Conservation (phyloP, 2,329 filamentous ascomycete genomes). For the Ceratocystiopsis sp. region DNA sequence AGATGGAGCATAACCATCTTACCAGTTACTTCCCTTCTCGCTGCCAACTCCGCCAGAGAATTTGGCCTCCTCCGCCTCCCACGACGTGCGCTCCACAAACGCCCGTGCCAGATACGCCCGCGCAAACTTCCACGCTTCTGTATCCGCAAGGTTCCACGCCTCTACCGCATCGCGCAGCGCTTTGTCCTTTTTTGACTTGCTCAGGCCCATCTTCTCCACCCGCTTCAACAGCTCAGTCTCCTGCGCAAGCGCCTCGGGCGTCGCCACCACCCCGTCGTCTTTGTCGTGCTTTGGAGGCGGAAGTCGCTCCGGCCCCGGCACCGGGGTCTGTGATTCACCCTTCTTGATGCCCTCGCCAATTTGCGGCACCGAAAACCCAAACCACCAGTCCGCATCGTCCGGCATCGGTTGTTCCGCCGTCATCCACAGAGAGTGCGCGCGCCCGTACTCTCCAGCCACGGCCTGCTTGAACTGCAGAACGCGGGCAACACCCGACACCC, state of each 20-base stretch:
- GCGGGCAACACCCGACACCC: conserved; percentile 45
- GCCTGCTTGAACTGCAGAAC: conserved; percentile 65
- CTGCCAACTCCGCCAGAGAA: conserved; percentile 45
- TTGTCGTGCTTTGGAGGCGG: conserved; percentile 31
- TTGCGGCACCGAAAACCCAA: conserved; percentile 67
- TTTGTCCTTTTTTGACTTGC: conserved; percentile 25
- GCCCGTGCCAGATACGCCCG: conserved; percentile 48
- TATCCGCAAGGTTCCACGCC: conserved; percentile 54
- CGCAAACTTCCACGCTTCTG: conserved; percentile 62
- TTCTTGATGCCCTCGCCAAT: conserved; percentile 26
- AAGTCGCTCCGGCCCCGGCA: conserved; percentile 38
- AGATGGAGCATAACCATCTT: neutral
- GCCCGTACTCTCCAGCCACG: conserved; percentile 51
- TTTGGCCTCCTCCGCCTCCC: conserved; percentile 52
- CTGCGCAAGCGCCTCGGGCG: conserved; percentile 31
- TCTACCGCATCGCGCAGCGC: conserved; percentile 38
- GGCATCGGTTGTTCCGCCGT: conserved; percentile 49
- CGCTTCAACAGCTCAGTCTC: conserved; percentile 36
- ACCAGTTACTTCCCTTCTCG: conserved; percentile 21
- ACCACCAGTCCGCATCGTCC: conserved; percentile 69
- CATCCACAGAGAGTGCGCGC: conserved; percentile 60
- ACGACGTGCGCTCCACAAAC: conserved; percentile 44
- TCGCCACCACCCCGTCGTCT: conserved; percentile 30
- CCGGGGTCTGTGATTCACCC: conserved; percentile 38
- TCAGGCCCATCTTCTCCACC: conserved; percentile 26